Conservation (phyloP, 225 moss, liverwort and hornwort species). For the Pleurozium schreberi region DNA sequence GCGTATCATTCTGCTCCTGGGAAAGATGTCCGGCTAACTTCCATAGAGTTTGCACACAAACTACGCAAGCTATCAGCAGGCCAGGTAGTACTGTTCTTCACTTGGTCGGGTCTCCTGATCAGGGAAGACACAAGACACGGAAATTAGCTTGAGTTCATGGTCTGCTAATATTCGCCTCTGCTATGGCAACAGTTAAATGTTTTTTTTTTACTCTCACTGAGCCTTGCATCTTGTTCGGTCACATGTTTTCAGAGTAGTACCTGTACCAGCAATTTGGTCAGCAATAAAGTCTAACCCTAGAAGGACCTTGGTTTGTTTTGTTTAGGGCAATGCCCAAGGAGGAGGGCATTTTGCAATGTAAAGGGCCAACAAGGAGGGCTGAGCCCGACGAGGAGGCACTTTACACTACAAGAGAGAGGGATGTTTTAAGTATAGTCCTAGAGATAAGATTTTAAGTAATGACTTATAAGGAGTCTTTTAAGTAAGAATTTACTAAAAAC, state of each 20-base stretch:
- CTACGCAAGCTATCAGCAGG: not conserved
- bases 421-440: too few relatives aligned
- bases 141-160: not conserved
- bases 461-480: too few relatives aligned
- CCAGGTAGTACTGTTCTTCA: not conserved
- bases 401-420: too few relatives aligned
- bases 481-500: too few relatives aligned
- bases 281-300: not conserved
- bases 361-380: too few relatives aligned
- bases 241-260: not conserved
- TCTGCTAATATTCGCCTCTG: not conserved
- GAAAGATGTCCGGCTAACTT: not conserved
- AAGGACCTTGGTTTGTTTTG: too few relatives aligned
- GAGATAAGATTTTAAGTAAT: too few relatives aligned
- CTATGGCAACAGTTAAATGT: not conserved
- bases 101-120: not conserved
- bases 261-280: not conserved
- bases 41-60: not conserved
- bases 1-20: not conserved
- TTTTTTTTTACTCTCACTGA: not conserved
- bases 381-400: too few relatives aligned
- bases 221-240: not conserved
- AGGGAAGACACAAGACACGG: not conserved
- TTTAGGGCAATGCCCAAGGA: too few relatives aligned
- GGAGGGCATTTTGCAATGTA: too few relatives aligned